These are phyloP conservation scores for Parasitella parasitica DNA, from an alignment of 371 early-diverging fungal species.

Conservation along the genomic window DNA sequence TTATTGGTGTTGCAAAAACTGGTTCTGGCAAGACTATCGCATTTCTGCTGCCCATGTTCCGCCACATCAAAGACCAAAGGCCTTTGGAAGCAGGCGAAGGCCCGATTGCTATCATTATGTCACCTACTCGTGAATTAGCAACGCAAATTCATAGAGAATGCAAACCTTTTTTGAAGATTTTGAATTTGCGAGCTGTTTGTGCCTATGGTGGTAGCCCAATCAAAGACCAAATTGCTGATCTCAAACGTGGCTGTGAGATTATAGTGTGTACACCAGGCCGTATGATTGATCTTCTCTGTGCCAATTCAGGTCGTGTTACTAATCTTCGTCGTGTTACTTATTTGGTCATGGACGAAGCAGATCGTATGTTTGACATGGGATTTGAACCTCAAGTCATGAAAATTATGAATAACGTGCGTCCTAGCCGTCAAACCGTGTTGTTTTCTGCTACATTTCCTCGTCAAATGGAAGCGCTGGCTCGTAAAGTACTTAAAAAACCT, in stretches of 20 bases:
- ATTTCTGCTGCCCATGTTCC: slow-evolving; percentile 94
- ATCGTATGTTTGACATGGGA: slow-evolving; percentile 98
- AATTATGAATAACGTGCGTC: slow-evolving; percentile 96
- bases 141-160: slow-evolving; percentile 96
- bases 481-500: slow-evolving; percentile 87
- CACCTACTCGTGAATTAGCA: slow-evolving; percentile 99
- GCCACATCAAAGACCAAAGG: slow-evolving; percentile 96
- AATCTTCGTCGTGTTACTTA: slow-evolving; percentile 93
- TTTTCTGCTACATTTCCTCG: slow-evolving; percentile 98
- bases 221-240: slow-evolving; percentile 96
- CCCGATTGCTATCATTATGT: slow-evolving; percentile 95
- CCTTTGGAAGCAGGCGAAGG: slow-evolving; percentile 86
- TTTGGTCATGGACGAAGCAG: slow-evolving; percentile 99
- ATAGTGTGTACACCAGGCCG: slow-evolving; percentile 99
- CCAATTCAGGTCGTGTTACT: slow-evolving; percentile 95
- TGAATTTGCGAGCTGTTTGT: slow-evolving; percentile 84
- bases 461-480: slow-evolving; percentile 96
- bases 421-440: slow-evolving; percentile 87
- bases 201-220: slow-evolving; percentile 98
- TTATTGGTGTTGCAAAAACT: slow-evolving; percentile 99
- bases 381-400: slow-evolving; percentile 98
- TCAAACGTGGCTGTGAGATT: slow-evolving; percentile 98
- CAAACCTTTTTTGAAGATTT: slow-evolving; percentile 81
- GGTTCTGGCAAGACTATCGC: slow-evolving; percentile 98
- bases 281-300: slow-evolving; percentile 98